Percentiles rank a stretch among this genome's conserved stretches.
Evolutionary conservation across 345 rosid species (phyloP).

Genomic region (Hibiscus mutabilis): DNA sequence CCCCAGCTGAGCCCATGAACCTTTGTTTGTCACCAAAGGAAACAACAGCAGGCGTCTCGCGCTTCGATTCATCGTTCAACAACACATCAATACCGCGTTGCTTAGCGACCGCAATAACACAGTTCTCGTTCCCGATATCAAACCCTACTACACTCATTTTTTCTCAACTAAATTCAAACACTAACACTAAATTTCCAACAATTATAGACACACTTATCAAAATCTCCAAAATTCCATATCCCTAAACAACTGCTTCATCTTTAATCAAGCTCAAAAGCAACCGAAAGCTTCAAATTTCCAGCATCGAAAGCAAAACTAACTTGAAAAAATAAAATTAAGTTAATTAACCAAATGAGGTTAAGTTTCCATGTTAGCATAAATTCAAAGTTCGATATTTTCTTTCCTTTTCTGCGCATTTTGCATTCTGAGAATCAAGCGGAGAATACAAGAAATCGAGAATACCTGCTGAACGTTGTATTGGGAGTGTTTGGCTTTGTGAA

Average conservation of each 20-base stretch:
- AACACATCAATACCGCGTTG: constrained; percentile 67
- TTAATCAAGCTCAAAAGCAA: neutral
- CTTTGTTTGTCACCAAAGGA: constrained; percentile 84
- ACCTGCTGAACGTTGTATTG: neutral
- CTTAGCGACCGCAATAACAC: constrained; percentile 66
- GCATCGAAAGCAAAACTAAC: neutral
- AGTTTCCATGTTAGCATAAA: neutral
- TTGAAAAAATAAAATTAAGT: neutral
- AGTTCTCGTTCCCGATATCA: constrained; percentile 77
- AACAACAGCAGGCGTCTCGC: constrained; percentile 62
- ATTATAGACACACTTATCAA: neutral
- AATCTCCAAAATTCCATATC: neutral
- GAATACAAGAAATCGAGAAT: neutral
- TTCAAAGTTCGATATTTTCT: neutral
- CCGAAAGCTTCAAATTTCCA: neutral
- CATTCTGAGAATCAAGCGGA: neutral
- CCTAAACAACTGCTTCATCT: neutral
- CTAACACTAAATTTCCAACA: neutral
- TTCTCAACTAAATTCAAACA: neutral
- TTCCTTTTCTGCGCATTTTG: neutral
- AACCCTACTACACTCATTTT: constrained; percentile 72
- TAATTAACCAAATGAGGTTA: neutral
- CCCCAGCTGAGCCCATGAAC: constrained; percentile 73
- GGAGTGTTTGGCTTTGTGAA: neutral
- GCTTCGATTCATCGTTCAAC: constrained; percentile 70